Evolutionary conservation across 1,284 basidiomycete genomes (phyloP).

Genomic region (Testicularia cyperi): DNA sequence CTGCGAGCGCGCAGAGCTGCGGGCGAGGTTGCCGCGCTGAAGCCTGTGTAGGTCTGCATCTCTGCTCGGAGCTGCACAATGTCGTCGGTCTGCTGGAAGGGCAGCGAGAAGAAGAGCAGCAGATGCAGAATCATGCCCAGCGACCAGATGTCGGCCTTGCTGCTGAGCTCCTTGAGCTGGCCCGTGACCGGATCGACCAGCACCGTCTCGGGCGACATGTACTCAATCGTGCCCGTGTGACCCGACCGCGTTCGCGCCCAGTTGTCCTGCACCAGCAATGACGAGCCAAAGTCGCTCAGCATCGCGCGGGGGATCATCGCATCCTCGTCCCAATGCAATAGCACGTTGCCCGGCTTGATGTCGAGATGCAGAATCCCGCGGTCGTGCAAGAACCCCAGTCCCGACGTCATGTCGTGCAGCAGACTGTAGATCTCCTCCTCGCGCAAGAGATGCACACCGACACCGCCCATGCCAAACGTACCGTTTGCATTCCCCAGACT

Average conservation of each 20-base stretch:
- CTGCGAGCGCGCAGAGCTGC: conserved; percentile 60
- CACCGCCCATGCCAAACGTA: no score
- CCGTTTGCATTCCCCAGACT: no score
- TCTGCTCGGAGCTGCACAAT: conserved; percentile 71
- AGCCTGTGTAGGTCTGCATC: conserved; percentile 76
- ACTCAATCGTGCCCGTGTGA: conserved; percentile 85
- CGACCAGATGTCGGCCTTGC: conserved; percentile 69
- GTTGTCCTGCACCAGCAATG: conserved; percentile 59
- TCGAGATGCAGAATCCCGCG: conserved; percentile 77
- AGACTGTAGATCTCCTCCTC: conserved; percentile 53
- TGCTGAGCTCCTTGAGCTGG: conserved; percentile 72
- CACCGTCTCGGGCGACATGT: conserved; percentile 76
- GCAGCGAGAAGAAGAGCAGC: conserved; percentile 77
- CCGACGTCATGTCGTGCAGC: conserved; percentile 47
- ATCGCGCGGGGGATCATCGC: conserved; percentile 73
- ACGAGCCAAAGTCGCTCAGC: conserved; percentile 92
- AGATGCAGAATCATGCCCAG: conserved; percentile 87
- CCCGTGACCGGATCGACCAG: conserved; percentile 63
- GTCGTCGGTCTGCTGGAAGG: conserved; percentile 63
- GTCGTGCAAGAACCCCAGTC: conserved; percentile 52
- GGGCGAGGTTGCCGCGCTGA: conserved; percentile 1
- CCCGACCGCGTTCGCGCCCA: conserved; percentile 66
- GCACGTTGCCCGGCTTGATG: conserved; percentile 86
- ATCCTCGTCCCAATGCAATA: conserved; percentile 89
- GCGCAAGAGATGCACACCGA: conserved; percentile 48